A percentile compares a stretch with the other conserved stretches of the same genome.
phyloP scores from a whole-genome alignment of 768 basidiomycete genomes.

The Boletellus ananas region DNA sequence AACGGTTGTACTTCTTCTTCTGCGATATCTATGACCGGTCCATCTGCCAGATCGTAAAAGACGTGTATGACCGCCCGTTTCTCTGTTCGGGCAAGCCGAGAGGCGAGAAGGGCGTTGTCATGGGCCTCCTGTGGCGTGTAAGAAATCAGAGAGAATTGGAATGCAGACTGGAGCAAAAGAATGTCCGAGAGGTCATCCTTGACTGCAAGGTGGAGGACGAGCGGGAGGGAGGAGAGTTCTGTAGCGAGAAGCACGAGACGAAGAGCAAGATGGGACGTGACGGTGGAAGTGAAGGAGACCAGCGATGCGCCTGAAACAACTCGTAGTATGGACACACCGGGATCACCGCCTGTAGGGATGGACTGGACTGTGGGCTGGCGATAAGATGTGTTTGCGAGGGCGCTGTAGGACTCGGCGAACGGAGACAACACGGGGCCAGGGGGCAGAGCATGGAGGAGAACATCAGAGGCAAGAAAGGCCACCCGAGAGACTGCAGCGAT shows the following conservation, averaged over 20 bases:
- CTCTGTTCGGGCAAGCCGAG: constrained; percentile 68
- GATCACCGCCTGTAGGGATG: constrained; percentile 64
- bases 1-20: constrained; percentile 61
- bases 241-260: constrained; percentile 66
- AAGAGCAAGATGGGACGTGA: constrained; percentile 49
- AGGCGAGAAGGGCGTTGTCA: constrained; percentile 85
- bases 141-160: constrained; percentile 82
- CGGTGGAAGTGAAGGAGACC: constrained; percentile 56
- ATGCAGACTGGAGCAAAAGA: constrained; percentile 70
- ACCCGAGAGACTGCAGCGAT: constrained; percentile 55
- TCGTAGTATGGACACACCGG: constrained; percentile 53
- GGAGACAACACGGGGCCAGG: constrained; percentile 38
- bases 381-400: constrained; percentile 33
- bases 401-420: constrained; percentile 31
- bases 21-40: constrained; percentile 46
- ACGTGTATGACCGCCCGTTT: constrained; percentile 81
- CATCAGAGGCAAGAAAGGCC: constrained; percentile 67
- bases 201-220: constrained; percentile 71
- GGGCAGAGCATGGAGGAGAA: constrained; percentile 56
- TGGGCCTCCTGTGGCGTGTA: constrained; percentile 76
- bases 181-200: constrained; percentile 67
- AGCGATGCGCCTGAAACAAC: constrained; percentile 40
- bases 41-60: constrained; percentile 52
- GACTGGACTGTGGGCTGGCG: constrained; percentile 44
- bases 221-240: constrained; percentile 58